Base-by-base conservation (phyloP, 1,284 basidiomycete species). In the Malassezia dermatis region DNA sequence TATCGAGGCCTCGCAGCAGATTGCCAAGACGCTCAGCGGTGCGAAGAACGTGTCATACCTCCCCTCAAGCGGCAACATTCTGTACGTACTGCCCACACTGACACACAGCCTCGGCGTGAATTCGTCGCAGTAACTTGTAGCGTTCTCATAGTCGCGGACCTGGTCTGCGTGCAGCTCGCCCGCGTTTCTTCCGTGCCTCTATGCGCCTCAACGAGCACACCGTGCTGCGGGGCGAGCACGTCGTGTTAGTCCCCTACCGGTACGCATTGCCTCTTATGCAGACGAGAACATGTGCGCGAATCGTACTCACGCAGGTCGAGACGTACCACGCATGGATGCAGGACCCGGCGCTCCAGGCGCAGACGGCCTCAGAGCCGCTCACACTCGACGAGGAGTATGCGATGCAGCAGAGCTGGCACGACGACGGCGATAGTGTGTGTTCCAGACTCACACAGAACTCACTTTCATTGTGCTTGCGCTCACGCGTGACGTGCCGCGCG, bases 1-100 rank as follows among this genome's bases (percentile, higher is more conserved):
- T 78, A 98, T 99, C 69, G 94, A 99, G 79, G 89, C 94, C 39
- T 87, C 86, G 79, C 90, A 95, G 79, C 91, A 93, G 56, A 95
- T 99, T 68, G 90, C 78, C 8, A 64, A 65, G 13, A 78, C 77
- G n/a, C 64, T 79, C 41, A 66, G 71, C 43, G 58, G 52, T 35
- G 66, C 69, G 8, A 64, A 75, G 48, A 78, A 78, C 56, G 77
- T 78, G 51, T 77, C 76, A 11, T 78, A 77, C 62, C 63, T 78
- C 10, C 77, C 77, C 13, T 69, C 69, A 37, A 71, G 72, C 52
- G 46, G 46, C 27, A 73, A 71, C 59, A 73, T 76, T 62, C 71
- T 77, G 51, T 65, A 48, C 50, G 63, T 61, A 53, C 32, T 19
- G 23, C 21, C 28, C 15, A 23, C 31, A 32, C 48, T 47, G 10